Conservation (phyloP, 768 basidiomycete genomes). For the Suillus bovinus region DNA sequence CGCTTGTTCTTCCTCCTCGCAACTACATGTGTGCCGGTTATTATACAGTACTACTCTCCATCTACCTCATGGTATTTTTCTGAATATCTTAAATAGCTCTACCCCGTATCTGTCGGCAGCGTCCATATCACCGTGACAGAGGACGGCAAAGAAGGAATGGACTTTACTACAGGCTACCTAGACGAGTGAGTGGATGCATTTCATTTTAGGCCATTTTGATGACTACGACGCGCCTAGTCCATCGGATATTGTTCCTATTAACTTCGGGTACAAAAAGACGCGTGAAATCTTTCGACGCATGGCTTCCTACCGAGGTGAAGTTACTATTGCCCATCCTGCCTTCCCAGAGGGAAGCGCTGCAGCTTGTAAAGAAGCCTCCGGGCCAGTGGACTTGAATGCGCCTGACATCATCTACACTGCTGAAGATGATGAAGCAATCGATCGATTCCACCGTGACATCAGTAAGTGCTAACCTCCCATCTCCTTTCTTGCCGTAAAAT, state of each 20-base stretch:
- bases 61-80: background rate
- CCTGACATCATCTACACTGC: slow-evolving; percentile 30
- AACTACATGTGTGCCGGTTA: slow-evolving; percentile 25
- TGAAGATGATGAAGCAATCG: slow-evolving; percentile 38
- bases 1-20: slow-evolving; percentile 9
- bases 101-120: slow-evolving; percentile 48
- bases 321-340: slow-evolving; percentile 20
- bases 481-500: background rate
- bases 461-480: slow-evolving; percentile 13
- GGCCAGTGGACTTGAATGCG: slow-evolving; percentile 25
- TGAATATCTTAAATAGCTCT: slow-evolving; percentile 22
- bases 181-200: slow-evolving; percentile 35
- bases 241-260: slow-evolving; percentile 26
- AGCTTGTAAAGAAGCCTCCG: slow-evolving; percentile 17
- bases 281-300: slow-evolving; percentile 40
- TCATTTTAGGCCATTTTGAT: background rate
- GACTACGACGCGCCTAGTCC: slow-evolving; percentile 13
- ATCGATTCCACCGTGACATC: slow-evolving; percentile 24
- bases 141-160: slow-evolving; percentile 39
- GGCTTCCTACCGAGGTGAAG: slow-evolving; percentile 41
- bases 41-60: slow-evolving; percentile 28
- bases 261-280: slow-evolving; percentile 28
- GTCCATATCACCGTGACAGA: slow-evolving; percentile 46
- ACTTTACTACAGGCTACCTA: slow-evolving; percentile 49
- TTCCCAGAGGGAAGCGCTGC: slow-evolving; percentile 32